Conservation (phyloP, 2,329 filamentous ascomycete species). For the Fusarium sp. region DNA sequence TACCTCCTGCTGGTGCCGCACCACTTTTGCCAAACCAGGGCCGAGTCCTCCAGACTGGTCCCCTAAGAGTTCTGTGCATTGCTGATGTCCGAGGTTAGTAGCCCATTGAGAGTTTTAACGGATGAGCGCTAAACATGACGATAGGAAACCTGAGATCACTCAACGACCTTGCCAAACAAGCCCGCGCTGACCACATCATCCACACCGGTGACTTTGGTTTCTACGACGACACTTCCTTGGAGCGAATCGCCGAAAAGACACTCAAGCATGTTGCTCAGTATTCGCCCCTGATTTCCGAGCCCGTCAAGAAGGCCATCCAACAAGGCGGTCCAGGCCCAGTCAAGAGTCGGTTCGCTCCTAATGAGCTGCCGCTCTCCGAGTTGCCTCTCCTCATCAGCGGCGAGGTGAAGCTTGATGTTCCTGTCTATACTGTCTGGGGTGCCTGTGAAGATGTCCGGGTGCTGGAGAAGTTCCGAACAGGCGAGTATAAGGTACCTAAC, state of each 20-base stretch:
- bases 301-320: slow-evolving; percentile 74
- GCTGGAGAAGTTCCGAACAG: slow-evolving; percentile 95
- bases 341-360: slow-evolving; percentile 84
- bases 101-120: slow-evolving; percentile 23
- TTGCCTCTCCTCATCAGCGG: slow-evolving; percentile 89
- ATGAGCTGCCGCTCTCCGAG: slow-evolving; percentile 91
- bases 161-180: slow-evolving; percentile 95
- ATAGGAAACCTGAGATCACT: slow-evolving; percentile 93
- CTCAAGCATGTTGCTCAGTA: slow-evolving; percentile 99
- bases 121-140: slow-evolving; percentile 25
- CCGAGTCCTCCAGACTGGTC: slow-evolving; percentile 72
- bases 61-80: slow-evolving; percentile 75
- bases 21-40: slow-evolving; percentile 76
- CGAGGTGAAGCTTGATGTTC: slow-evolving; percentile 90
- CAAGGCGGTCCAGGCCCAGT: slow-evolving; percentile 78
- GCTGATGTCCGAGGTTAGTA: slow-evolving; percentile 76
- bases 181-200: slow-evolving; percentile 95
- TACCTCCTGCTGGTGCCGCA: slow-evolving; percentile 68
- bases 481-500: slow-evolving; percentile 97
- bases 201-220: slow-evolving; percentile 99
- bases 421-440: slow-evolving; percentile 99
- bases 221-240: slow-evolving; percentile 95
- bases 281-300: slow-evolving; percentile 89
- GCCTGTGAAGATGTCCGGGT: slow-evolving; percentile 98
- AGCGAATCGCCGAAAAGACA: slow-evolving; percentile 98